These are phyloP conservation scores for Sequoiadendron giganteum DNA, from an alignment of 75 land plant genomes.

Conservation along the genomic window DNA sequence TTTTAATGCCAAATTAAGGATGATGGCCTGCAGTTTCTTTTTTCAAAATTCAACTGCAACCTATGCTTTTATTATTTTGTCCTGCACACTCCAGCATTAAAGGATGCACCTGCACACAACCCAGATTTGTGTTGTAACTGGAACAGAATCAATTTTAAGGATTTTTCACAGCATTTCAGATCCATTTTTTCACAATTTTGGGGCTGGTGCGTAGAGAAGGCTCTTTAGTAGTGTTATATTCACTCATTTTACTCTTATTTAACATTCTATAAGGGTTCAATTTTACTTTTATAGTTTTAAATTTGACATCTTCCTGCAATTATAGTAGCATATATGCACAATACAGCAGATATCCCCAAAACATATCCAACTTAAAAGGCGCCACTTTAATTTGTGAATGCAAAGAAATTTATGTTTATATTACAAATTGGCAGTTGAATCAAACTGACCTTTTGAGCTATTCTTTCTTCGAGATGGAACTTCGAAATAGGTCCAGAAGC, in stretches of 20 bases:
- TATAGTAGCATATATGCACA: background rate
- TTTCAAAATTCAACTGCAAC: background rate
- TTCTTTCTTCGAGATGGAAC: constrained; percentile 68
- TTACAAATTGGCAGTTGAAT: constrained; percentile 16
- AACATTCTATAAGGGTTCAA: background rate
- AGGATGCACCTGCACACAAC: background rate
- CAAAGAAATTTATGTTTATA: background rate
- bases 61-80: background rate
- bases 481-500: constrained; percentile 65
- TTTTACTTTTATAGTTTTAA: background rate
- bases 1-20: background rate
- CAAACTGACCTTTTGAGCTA: constrained; percentile 28
- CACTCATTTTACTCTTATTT: background rate
- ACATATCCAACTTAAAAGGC: background rate
- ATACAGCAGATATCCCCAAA: constrained; percentile 20
- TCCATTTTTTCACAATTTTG: background rate
- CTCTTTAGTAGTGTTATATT: background rate
- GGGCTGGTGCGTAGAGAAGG: too few relatives aligned
- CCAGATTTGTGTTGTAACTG: background rate
- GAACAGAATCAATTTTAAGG: background rate
- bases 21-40: background rate
- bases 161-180: background rate
- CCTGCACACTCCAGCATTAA: background rate
- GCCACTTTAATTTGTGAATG: background rate
- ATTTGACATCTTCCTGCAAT: background rate